A percentile compares a stretch with the other conserved stretches of the same genome.
These are phyloP conservation scores for Phytophthora crassamura DNA, from an alignment of 352 stramenopile species.

Conservation along the genomic window DNA sequence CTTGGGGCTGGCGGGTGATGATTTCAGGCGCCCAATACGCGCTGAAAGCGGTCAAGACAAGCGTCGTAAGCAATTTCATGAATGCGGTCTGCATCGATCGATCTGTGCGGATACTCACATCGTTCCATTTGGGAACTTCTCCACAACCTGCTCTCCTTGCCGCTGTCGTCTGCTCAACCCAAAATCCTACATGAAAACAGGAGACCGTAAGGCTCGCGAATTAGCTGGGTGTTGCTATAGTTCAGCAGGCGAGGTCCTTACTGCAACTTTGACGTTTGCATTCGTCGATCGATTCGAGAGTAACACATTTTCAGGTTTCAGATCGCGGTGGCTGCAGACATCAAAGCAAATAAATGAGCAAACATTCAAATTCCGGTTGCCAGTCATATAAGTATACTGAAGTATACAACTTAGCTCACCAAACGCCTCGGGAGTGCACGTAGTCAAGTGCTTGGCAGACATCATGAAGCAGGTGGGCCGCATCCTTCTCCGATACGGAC, in stretches of 20 bases:
- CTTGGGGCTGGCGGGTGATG: constrained; percentile 69
- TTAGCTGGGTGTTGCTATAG: background rate
- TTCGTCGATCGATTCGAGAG: constrained; percentile 59
- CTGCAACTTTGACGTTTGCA: constrained; percentile 77
- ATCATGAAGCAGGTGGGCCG: constrained; percentile 67
- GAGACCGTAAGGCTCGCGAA: background rate
- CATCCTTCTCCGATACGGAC: constrained; percentile 78
- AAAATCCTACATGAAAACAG: constrained; percentile 58
- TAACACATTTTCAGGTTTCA: constrained; percentile 84
- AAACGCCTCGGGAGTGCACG: constrained; percentile 71
- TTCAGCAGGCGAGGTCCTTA: constrained; percentile 21
- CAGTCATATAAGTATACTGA: background rate
- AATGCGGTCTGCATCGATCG: background rate
- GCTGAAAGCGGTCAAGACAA: constrained; percentile 24
- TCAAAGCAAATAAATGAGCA: constrained; percentile 5
- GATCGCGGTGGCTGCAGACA: constrained; percentile 62
- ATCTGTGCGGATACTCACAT: constrained; percentile 43
- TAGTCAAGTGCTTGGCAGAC: constrained; percentile 70
- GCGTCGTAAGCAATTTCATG: background rate
- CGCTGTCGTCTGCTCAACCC: constrained; percentile 59
- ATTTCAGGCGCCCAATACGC: constrained; percentile 86
- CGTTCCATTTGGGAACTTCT: constrained; percentile 68
- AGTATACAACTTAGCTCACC: constrained; percentile 37
- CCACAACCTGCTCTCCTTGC: constrained; percentile 53
- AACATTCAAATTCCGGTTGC: background rate